Percentiles rank a stretch among this genome's conserved stretches.
Evolutionary conservation across 257 asterid species (phyloP).

Genomic region (Forsythia suspensa): DNA sequence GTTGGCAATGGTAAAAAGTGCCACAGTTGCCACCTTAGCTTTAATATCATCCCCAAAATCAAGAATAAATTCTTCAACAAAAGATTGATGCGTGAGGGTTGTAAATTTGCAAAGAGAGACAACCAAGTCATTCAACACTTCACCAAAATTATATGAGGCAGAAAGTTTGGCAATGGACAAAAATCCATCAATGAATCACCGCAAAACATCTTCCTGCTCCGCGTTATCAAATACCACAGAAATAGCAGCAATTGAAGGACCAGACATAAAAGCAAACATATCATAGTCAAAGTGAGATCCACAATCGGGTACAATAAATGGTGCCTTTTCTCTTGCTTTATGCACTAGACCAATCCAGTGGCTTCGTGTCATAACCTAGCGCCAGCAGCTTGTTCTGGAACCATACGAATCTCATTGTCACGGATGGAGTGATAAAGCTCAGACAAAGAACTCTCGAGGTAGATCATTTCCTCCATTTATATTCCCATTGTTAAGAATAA

Average conservation of each 20-base stretch:
- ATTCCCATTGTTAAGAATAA: slow-evolving; percentile 80
- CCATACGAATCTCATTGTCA: slow-evolving; percentile 83
- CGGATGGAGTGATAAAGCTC: slow-evolving; percentile 82
- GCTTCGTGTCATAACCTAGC: slow-evolving; percentile 54
- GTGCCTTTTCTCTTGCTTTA: slow-evolving; percentile 66
- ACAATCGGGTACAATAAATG: slow-evolving; percentile 56
- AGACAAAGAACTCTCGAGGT: slow-evolving; percentile 78
- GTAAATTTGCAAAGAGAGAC: slow-evolving; percentile 87
- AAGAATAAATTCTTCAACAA: slow-evolving; percentile 57
- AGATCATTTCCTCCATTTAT: slow-evolving; percentile 93
- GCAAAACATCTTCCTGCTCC: slow-evolving; percentile 66
- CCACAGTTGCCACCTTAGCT: slow-evolving; percentile 80
- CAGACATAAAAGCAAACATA: slow-evolving; percentile 77
- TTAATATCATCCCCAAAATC: slow-evolving; percentile 74
- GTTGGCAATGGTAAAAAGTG: slow-evolving; percentile 81
- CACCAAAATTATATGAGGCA: slow-evolving; percentile 59
- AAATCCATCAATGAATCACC: slow-evolving; percentile 77
- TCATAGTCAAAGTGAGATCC: slow-evolving; percentile 73
- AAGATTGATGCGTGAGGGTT: slow-evolving; percentile 63
- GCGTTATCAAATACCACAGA: slow-evolving; percentile 88
- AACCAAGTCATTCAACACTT: slow-evolving; percentile 81
- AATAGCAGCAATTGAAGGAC: slow-evolving; percentile 87
- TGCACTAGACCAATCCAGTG: slow-evolving; percentile 87
- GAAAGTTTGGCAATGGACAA: slow-evolving; percentile 81
- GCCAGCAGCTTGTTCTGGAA: slow-evolving; percentile 67